Evolutionary conservation across 352 stramenopile genomes (phyloP).

Genomic region (Phytophthora hibernalis): DNA sequence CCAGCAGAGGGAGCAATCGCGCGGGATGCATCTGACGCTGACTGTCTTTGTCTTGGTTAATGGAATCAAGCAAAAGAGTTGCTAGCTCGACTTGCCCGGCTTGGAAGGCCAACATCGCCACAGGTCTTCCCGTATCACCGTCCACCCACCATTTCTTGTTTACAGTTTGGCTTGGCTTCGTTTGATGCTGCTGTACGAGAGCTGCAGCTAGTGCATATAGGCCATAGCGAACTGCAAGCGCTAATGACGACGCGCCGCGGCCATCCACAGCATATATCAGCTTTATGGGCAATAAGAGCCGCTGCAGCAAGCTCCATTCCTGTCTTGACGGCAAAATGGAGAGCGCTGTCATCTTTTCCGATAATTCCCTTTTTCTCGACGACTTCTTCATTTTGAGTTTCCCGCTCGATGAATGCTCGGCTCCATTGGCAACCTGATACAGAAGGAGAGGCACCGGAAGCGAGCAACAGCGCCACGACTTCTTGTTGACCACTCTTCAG

Average conservation of each 20-base stretch:
- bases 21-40: constrained; percentile 34
- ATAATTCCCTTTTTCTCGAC: constrained; percentile 19
- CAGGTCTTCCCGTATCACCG: constrained; percentile 48
- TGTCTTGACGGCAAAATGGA: constrained; percentile 71
- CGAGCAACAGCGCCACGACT: constrained; percentile 54
- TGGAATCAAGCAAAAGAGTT: constrained; percentile 58
- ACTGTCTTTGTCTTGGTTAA: constrained; percentile 29
- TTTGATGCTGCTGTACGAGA: constrained; percentile 39
- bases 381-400: constrained; percentile 18
- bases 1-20: constrained; percentile 53
- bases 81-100: constrained; percentile 68
- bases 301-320: constrained; percentile 50
- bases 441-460: constrained; percentile 44
- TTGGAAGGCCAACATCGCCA: constrained; percentile 57
- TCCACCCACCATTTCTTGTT: constrained; percentile 55
- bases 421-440: constrained; percentile 36
- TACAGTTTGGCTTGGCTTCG: constrained; percentile 16
- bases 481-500: constrained; percentile 63
- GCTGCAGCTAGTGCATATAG: constrained; percentile 60
- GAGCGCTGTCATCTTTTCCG: constrained; percentile 45
- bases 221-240: constrained; percentile 62
- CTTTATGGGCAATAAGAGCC: constrained; percentile 57
- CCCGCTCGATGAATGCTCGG: constrained; percentile 25
- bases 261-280: constrained; percentile 51
- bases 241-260: constrained; percentile 46